phyloP scores from a whole-genome alignment of 2,329 filamentous ascomycete genomes.

The Venturia oleaginea region DNA sequence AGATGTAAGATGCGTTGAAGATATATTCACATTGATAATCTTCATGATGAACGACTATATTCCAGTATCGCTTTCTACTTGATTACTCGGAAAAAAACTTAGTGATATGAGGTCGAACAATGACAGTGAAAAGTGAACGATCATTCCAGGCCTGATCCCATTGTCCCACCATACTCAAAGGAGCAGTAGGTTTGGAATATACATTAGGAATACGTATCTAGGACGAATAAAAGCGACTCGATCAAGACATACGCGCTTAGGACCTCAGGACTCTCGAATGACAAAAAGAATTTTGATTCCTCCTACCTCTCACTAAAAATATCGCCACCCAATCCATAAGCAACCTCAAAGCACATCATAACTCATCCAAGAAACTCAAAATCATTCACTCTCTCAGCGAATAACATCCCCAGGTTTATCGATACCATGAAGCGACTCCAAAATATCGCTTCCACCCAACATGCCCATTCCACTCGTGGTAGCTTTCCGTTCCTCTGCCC shows the following conservation, averaged over 20 bases:
- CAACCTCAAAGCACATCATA: neutral
- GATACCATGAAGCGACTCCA: slow-evolving; percentile 73
- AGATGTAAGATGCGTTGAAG: no score
- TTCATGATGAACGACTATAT: no score
- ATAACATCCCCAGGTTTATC: slow-evolving; percentile 53
- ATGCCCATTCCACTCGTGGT: slow-evolving; percentile 44
- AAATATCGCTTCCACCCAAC: slow-evolving; percentile 73
- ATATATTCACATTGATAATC: no score
- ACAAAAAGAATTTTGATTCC: neutral
- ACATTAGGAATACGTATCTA: neutral
- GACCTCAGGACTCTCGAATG: neutral
- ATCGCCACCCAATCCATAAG: neutral
- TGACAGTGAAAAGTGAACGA: no score
- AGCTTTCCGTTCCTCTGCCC: slow-evolving; percentile 53
- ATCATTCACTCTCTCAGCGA: slow-evolving; percentile 22
- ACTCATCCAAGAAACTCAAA: neutral
- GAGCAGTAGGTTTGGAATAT: neutral
- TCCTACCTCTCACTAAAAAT: neutral
- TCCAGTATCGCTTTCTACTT: no score
- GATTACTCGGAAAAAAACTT: no score
- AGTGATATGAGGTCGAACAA: no score
- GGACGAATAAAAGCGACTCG: neutral
- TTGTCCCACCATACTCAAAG: no score
- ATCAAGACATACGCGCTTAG: neutral
- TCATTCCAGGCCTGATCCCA: no score